Evolutionary conservation across 306 rosid species (phyloP), one percentile per base, ranked within the genome.

Genomic region (Cucurbita maxima): DNA sequence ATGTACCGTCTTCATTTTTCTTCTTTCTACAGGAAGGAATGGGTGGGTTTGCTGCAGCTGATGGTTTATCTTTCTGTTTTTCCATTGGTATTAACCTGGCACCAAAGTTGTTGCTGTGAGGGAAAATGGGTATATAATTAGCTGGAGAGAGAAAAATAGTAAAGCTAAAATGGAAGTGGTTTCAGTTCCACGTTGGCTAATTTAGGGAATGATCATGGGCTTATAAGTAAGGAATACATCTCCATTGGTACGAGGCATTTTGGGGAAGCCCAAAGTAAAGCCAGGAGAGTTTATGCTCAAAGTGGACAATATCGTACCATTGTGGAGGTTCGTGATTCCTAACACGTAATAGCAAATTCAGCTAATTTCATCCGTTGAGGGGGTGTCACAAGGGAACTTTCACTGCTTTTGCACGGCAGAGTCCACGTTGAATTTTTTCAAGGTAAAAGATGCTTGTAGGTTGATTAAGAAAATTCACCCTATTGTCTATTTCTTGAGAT

Each of bases 1-100:
- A 89, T 58, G 85, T 71, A 66, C 88, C 97, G 67, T 94, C 86
- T 40, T 90, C 89, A 0, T 15, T 82, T 84, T 90, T 94, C 86
- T 89, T 94, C 85, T 81, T 94, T 72, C 91, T 84, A 72, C 97
- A 94, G 13, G 96, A 87, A 54, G 89, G 43, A 10, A 72, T 71
- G 43, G 87, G 40, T 37, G 87, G 79, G 40, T 72, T 74, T 60
- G 55, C 25, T 13, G 77, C 78, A 10, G 87, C 36, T 18, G 79
- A 74, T 56, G 86, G 37, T 48, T 73, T 84, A 56, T 85, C 89
- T 57, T 86, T 78, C 41, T 77, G 83, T 22, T 85, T 67, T 80
- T 83, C 89, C 97, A 94, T 94, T 69, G 50, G 16, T 71, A 8
- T 51, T 30, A 8, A 71, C 50, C 48, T 62, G 70, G 19, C 5